Evolutionary conservation across 1,284 basidiomycete genomes (phyloP), one percentile per base, ranked within the genome.

Genomic region (Ganoderma resinaceum): DNA sequence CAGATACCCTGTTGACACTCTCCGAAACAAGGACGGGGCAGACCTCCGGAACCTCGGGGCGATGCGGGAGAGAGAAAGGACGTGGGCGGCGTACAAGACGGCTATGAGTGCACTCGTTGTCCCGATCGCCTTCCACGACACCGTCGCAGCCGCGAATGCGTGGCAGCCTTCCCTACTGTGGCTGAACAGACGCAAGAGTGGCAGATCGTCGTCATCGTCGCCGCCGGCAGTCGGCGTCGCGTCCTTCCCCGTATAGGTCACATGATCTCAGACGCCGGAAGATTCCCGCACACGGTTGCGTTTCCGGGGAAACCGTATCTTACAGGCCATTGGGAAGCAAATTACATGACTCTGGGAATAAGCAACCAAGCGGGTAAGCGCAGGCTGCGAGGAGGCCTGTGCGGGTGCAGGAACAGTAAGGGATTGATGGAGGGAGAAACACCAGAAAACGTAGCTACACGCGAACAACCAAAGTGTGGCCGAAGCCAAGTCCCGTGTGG

Each of bases 371-470:
- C 57, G 52, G 11, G 46, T 7, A 33, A 61, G 38, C 62, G 55
- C 66, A 37, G 38, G 42, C 49, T 62, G 66, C 65, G 58, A 37
- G 37, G 33, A 33, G 61, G 68, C 70, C 66, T 70, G 69, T 66
- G 71, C 70, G 69, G 65, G 68, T 70, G 75, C 66, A 66, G 7
- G 65, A 53, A 69, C 69, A 68, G 65, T 71, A 66, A 64, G 66
- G 46, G 29, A 52, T 52, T 52, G 72, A 74, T 68, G 67, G 62
- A 55, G 68, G 69, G 40, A 49, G 61, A 58, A 72, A 76, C 69
- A 68, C 65, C 61, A 67, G 61, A 67, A 49, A 66, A 63, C 52
- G 68, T 60, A 66, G 43, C 67, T 61, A 69, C 57, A 70, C 61
- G 68, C 67, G 61, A 63, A 65, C 61, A 67, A 68, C 66, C 66